Evolutionary conservation across 83 land plant species (phyloP).

Genomic region (Picea engelmannii): DNA sequence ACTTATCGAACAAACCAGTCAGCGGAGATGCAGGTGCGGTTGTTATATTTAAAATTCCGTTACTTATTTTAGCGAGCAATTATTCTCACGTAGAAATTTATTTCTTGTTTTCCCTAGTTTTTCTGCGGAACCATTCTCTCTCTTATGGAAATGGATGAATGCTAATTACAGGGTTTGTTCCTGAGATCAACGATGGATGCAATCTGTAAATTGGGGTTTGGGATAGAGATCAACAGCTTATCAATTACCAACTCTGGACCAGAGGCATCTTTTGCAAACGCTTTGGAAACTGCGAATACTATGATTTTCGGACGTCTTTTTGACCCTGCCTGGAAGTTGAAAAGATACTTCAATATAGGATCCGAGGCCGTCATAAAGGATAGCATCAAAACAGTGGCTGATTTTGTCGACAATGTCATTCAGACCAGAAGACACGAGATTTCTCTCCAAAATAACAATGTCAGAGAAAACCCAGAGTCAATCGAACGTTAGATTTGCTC

Average conservation of each 20-base stretch:
- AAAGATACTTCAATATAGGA: slow-evolving; percentile 44
- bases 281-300: slow-evolving; percentile 53
- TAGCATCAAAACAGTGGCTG: slow-evolving; percentile 30
- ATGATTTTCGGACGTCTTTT: slow-evolving; percentile 30
- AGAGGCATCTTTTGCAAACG: slow-evolving; percentile 34
- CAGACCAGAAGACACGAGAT: slow-evolving; percentile 13
- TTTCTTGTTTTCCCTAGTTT: too few relatives aligned
- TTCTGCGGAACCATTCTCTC: too few relatives aligned
- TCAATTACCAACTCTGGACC: slow-evolving; percentile 18
- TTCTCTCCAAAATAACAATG: not conserved
- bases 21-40: too few relatives aligned
- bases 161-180: too few relatives aligned
- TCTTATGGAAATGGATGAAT: too few relatives aligned
- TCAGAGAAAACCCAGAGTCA: not conserved
- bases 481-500: not conserved
- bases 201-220: slow-evolving; percentile 25
- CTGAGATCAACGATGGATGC: too few relatives aligned
- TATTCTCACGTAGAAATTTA: too few relatives aligned
- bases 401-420: slow-evolving; percentile 50
- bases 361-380: slow-evolving; percentile 44
- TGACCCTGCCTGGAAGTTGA: slow-evolving; percentile 45
- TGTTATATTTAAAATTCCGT: too few relatives aligned
- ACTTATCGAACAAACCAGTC: too few relatives aligned
- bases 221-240: slow-evolving; percentile 38
- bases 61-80: too few relatives aligned